Conservation (phyloP, 169 alveolate genomes). For the Babesia divergens region DNA sequence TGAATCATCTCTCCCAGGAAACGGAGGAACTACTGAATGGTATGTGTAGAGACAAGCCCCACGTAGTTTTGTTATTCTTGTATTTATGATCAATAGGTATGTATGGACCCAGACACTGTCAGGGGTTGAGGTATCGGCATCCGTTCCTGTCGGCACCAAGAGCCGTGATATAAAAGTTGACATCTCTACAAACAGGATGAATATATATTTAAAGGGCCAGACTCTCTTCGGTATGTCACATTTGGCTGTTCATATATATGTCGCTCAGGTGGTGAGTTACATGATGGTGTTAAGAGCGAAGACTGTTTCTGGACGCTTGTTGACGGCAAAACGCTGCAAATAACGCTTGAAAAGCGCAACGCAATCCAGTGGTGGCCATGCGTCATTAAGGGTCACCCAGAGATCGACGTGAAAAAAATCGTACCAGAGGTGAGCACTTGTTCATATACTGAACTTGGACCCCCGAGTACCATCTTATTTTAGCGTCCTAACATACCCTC, state of each 20-base stretch:
- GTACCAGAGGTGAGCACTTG: slow-evolving; percentile 87
- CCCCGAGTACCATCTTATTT: background rate
- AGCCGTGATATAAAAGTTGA: slow-evolving; percentile 68
- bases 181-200: slow-evolving; percentile 66
- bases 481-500: background rate
- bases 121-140: slow-evolving; percentile 69
- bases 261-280: slow-evolving; percentile 84
- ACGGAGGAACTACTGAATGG: slow-evolving; percentile 74
- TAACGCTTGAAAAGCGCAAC: slow-evolving; percentile 89
- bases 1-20: slow-evolving; percentile 67
- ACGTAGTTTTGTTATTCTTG: slow-evolving; percentile 8
- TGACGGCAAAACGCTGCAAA: slow-evolving; percentile 82
- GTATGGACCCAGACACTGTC: slow-evolving; percentile 89
- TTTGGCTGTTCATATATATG: background rate
- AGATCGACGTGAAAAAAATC: slow-evolving; percentile 93
- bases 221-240: slow-evolving; percentile 58
- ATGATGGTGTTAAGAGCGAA: slow-evolving; percentile 87
- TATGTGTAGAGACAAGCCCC: slow-evolving; percentile 16
- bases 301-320: slow-evolving; percentile 94
- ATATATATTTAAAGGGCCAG: slow-evolving; percentile 70
- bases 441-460: background rate
- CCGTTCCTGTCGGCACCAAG: slow-evolving; percentile 50
- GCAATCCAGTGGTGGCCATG: slow-evolving; percentile 95
- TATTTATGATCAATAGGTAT: slow-evolving; percentile 68
- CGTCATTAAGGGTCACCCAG: slow-evolving; percentile 90